Evolutionary conservation across 176 grass and related monocot species (phyloP), one percentile per base, ranked within the genome.

Genomic region (Oryza australiensis): DNA sequence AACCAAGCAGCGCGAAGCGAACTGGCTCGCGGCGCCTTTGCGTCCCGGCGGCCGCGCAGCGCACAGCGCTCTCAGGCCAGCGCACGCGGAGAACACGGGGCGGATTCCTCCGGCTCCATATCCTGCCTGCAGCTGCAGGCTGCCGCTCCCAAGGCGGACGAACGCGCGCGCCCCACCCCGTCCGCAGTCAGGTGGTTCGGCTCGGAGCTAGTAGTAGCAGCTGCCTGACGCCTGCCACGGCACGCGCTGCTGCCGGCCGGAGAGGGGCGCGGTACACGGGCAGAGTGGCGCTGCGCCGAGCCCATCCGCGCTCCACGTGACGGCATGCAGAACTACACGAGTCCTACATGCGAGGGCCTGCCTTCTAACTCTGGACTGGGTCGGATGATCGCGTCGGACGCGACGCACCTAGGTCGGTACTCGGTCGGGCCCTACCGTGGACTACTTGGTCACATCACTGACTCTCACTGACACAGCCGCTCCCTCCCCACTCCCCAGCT

Each of bases 361-460:
- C 57, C 40, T 15, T 28, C 46, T 49, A 18, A 23, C n/a, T 7
- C 71, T 40, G 75, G 23, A 23, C 75, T 12, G 27, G 49, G 37
- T 9, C n/a, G n/a, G 20, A 55, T n/a, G 20, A 55, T 55, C 51
- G 51, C 51, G 20, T 4, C 30, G 42, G 82, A 32, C 64, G 26
- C 53, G 66, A 30, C 48, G 51, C 24, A 26, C 64, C 18, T 68
- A 63, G 0, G 62, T n/a, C 9, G 35, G 16, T n/a, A n/a, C 29
- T 57, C 5, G 38, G 38, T 10, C 3, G 41, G 66, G 62, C 13
- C 84, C 63, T 43, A 67, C 34, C 70, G 63, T 81, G 78, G 71
- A 81, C 78, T 75, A 70, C 28, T 28, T 40, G 34, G 85, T 75
- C 85, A 35, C 72, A 29, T 81, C 71, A 24, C 59, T 65, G 62